Conservation (phyloP, 176 grass and related monocot genomes). For the Oryza brachyantha region DNA sequence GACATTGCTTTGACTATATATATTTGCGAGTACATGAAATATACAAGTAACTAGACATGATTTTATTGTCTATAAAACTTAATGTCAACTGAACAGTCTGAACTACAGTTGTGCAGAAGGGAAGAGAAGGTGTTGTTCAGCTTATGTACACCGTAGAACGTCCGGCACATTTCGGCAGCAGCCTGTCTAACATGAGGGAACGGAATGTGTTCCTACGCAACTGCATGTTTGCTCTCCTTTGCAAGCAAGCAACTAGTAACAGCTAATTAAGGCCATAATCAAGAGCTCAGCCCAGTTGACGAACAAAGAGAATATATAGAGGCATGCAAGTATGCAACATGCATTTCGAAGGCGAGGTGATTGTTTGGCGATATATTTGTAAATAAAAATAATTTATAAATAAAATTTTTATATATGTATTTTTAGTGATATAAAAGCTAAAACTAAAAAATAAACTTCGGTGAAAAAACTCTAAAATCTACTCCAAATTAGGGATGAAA, state of each 20-base stretch:
- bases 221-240: background rate
- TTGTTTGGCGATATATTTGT: too few relatives aligned
- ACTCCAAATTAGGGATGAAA: too few relatives aligned
- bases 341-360: too few relatives aligned
- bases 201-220: background rate
- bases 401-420: too few relatives aligned
- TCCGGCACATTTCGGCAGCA: background rate
- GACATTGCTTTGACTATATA: background rate
- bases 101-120: background rate
- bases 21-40: background rate
- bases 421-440: too few relatives aligned
- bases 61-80: background rate
- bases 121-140: background rate
- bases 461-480: too few relatives aligned
- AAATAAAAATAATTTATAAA: too few relatives aligned
- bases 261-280: conserved; percentile 7
- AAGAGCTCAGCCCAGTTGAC: background rate
- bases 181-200: background rate
- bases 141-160: background rate
- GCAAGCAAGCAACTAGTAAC: conserved; percentile 2
- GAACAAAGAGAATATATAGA: conserved; percentile 24
- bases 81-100: background rate
- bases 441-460: too few relatives aligned
- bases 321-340: too few relatives aligned
- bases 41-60: background rate